These are phyloP conservation scores for Hymenoscyphus scutula DNA, from an alignment of 2,329 filamentous ascomycete genomes.

Conservation along the genomic window DNA sequence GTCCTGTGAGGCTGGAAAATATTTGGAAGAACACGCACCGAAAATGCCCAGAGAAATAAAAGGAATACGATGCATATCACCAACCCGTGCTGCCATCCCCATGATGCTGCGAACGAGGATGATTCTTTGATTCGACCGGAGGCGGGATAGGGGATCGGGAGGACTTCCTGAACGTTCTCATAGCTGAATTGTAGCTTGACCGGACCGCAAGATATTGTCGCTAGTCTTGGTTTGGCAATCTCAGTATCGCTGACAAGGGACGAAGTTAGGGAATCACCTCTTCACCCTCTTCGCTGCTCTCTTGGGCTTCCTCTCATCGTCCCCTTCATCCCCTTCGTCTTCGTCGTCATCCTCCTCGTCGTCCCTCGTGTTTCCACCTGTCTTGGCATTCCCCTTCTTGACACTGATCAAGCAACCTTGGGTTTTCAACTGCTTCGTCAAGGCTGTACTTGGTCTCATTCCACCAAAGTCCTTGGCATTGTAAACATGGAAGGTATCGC, in stretches of 20 bases:
- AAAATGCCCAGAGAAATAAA: slow-evolving; percentile 3
- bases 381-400: slow-evolving; percentile 78
- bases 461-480: slow-evolving; percentile 85
- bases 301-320: slow-evolving; percentile 21
- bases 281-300: slow-evolving; percentile 20
- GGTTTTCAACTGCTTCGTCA: slow-evolving; percentile 72
- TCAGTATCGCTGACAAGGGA: slow-evolving; percentile 4
- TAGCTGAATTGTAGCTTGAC: slow-evolving; percentile 5
- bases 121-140: background rate
- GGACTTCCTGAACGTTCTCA: background rate
- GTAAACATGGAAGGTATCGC: slow-evolving; percentile 74
- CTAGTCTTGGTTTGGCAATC: slow-evolving; percentile 3
- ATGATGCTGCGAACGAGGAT: background rate
- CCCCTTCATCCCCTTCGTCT: slow-evolving; percentile 26
- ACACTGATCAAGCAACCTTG: slow-evolving; percentile 83
- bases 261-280: slow-evolving; percentile 1
- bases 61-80: background rate
- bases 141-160: background rate
- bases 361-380: slow-evolving; percentile 36
- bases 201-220: background rate
- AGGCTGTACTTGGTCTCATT: slow-evolving; percentile 72
- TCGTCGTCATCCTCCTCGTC: slow-evolving; percentile 30
- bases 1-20: background rate
- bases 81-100: background rate
- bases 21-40: background rate